Evolutionary conservation across 2,329 filamentous ascomycete genomes (phyloP), one percentile per base, ranked within the genome.

Genomic region (Ceratocystiopsis minuta): DNA sequence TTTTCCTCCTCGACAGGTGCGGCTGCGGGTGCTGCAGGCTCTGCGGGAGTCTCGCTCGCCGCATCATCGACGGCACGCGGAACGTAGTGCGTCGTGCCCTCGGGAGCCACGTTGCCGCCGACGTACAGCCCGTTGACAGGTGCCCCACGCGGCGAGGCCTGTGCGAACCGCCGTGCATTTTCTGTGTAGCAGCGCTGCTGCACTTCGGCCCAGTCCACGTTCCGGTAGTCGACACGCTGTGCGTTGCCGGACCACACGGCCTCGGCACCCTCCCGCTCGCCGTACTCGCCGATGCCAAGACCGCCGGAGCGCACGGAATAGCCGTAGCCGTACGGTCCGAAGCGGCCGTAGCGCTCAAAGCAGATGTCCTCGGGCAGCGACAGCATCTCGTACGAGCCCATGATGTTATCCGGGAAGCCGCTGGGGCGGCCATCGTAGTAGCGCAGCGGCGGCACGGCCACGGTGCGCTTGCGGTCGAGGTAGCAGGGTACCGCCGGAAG

Each of bases 291-390:
- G n/a, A 82, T 77, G 5, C 88, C 86, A 20, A 80, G 75, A 2
- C 88, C 88, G 13, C 88, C 88, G 48, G 70, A 75, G 44, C 76
- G 75, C 32, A 70, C 65, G 31, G 80, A 83, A 57, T 96, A 96
- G 10, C 88, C 88, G 46, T 85, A 74, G 0, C 88, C 88, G 51
- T 98, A 98, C 0, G 88, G 82, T 0, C 84, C 87, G 28, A 90
- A 73, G 48, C 86, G 73, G 3, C 88, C 88, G 55, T 83, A 93
- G 2, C 90, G 72, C 51, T 98, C 90, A 54, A 94, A 95, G 61
- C 90, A 98, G 38, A 95, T 73, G 52, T 93, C 80, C 49, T 92
- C 75, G 16, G 80, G 74, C 33, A 96, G 63, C 0, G 77, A 79
- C 13, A 96, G 60, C 35, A 88, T 58, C 11, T 86, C 75, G 52